Base-by-base conservation (phyloP, 2,329 filamentous ascomycete genomes). In the Eurotiales sp. region DNA sequence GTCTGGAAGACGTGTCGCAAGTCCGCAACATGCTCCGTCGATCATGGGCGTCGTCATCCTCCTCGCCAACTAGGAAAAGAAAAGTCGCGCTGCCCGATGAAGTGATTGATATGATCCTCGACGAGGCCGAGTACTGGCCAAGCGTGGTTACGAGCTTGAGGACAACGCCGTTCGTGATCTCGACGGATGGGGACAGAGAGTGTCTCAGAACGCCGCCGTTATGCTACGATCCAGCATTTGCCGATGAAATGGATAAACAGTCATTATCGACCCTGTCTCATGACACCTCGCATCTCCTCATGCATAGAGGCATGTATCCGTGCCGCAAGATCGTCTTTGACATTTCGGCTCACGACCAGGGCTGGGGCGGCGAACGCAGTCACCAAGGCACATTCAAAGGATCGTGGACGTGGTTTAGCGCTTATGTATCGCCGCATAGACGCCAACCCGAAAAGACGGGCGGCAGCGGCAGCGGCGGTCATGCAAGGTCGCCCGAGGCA, bases 321-420 rank as follows among this genome's bases (percentile, higher is more conserved):
- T 71, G 69, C 34, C 68, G 70, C 22, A 71, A 71, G 44, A 68
- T 72, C 12, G 46, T 65, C 17, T 72, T 72, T 39, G 57, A 56
- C 7, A 57, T 72, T 14, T 55, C 56, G 5, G 67, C 68, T 3
- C 67, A 66, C 17, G 70, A 72, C 48, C 70, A 72, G 51, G 70
- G 68, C 15, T 64, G 61, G 58, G 61, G 61, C 17, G 54, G 60
- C 3, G 58, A 59, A 1, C 15, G 14, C 14, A 40, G 21, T 23
- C 8, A 55, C 6, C 51, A 41, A 22, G 51, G 56, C 15, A 54
- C 60, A n/a, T 71, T 68, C 50, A 39, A 59, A 5, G 58, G 56
- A 19, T 69, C 69, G 11, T 69, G 55, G 51, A 69, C 69, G 17
- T 72, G 70, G 70, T 72, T 72, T 51, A 67, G 72, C 41, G 58